These are phyloP conservation scores for Cynara cardunculus DNA, from an alignment of 129 eudicot species.

Conservation along the genomic window DNA sequence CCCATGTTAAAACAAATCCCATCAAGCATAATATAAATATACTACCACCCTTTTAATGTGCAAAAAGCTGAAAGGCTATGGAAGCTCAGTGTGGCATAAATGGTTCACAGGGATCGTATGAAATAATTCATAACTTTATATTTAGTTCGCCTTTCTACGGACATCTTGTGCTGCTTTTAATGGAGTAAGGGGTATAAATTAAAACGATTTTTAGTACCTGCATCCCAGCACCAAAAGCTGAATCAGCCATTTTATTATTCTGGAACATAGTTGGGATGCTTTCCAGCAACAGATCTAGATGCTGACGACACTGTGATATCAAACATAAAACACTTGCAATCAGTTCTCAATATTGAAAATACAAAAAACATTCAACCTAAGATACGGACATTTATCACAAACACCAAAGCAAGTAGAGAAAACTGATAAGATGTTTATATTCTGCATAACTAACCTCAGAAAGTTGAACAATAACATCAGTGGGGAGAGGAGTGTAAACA, in stretches of 20 bases:
- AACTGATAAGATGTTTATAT: neutral
- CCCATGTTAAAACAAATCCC: neutral
- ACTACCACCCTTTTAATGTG: neutral
- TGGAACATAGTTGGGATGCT: conserved; percentile 87
- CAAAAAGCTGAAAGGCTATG: neutral
- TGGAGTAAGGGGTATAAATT: neutral
- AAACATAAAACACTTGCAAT: neutral
- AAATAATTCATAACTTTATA: too few species aligned
- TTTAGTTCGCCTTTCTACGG: neutral
- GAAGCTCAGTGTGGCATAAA: too few species aligned
- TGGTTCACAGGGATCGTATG: too few species aligned
- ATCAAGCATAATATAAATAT: neutral
- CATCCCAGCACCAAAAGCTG: conserved; percentile 91
- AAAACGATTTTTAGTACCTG: conserved; percentile 46
- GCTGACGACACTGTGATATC: conserved; percentile 69
- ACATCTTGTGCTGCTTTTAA: neutral
- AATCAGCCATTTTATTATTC: conserved; percentile 76
- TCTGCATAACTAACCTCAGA: conserved; percentile 56
- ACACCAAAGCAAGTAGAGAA: neutral
- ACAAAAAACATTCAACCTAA: neutral
- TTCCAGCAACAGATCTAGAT: conserved; percentile 77
- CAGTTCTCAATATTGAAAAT: neutral
- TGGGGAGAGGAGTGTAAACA: conserved; percentile 90
- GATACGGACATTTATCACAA: neutral
- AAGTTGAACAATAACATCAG: conserved; percentile 83